Base-by-base conservation (phyloP, 208 protist genomes). In the Herpetomonas samuelpessoai region DNA sequence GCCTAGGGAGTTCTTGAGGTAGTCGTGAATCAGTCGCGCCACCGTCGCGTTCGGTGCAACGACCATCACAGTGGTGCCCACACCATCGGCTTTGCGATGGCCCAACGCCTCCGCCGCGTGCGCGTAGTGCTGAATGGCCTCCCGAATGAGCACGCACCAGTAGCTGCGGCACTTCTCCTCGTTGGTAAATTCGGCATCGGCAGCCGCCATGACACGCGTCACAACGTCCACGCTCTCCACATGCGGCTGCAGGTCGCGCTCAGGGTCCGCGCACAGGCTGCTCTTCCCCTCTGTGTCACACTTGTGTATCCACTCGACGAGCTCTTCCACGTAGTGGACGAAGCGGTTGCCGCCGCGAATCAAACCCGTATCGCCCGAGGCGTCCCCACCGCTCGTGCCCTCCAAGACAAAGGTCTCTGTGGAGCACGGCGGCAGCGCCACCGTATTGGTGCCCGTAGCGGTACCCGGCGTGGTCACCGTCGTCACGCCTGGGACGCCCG, bases 201-300 rank as follows among this genome's bases (percentile, higher is more conserved):
- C 62, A 16, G 79, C 71, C 10, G 79, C 82, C 75, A 92, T 77
- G 35, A 91, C 63, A 30, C 79, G 79, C 16, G 83, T 73, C 31
- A 84, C 75, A 10, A 92, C 90, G 18, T 91, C 79, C 48, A 96
- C 87, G 46, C 89, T 81, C 38, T 92, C 83, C 1, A 76, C 84
- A 56, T 86, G 88, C 6, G 71, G 39, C 0, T 52, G 41, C 27
- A 93, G 73, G 39, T 92, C 76, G 45, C 61, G 57, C 30, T 72
- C 76, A 9, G 84, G 66, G 50, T 88, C 75, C 31, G 63, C 73
- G 52, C 76, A 81, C 25, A 92, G 60, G 4, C 3, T 19, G 49
- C 48, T 72, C 29, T 74, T 81, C 24, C 90, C 86, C 61, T 93
- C 82, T 60, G 74, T 77, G 25, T 80, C 79, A 57, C 84, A 91